Percentiles rank a stretch among this genome's conserved stretches.
These are phyloP conservation scores for Pseudoturritis turrita DNA, from an alignment of 345 rosid species.

Conservation along the genomic window DNA sequence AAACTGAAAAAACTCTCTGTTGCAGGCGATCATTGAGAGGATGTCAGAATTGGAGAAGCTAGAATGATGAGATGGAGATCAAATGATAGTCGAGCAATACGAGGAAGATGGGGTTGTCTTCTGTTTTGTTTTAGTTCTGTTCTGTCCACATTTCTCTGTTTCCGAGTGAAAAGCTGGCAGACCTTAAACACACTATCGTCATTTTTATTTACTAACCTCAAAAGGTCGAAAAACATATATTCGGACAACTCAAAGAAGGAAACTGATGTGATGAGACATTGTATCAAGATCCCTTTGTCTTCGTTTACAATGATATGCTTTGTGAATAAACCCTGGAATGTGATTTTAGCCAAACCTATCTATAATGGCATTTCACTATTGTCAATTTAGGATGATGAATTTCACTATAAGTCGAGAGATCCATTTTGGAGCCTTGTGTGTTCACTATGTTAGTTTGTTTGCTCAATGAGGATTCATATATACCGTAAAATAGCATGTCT, in stretches of 20 bases:
- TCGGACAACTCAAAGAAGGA: background rate
- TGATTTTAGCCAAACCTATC: too few species aligned
- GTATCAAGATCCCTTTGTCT: background rate
- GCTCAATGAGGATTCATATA: too few species aligned
- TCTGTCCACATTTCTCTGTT: background rate
- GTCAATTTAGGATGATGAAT: too few species aligned
- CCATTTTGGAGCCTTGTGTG: too few species aligned
- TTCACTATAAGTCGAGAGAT: too few species aligned
- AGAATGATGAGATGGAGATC: constrained; percentile 36
- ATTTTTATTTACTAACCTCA: background rate
- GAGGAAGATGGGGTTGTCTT: background rate
- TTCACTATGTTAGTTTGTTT: too few species aligned
- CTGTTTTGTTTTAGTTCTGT: background rate
- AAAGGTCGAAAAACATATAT: background rate
- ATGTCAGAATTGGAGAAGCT: constrained; percentile 90
- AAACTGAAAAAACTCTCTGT: background rate
- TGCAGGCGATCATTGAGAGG: constrained; percentile 87
- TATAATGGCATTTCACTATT: too few species aligned
- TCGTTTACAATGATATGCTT: background rate
- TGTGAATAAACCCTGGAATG: background rate
- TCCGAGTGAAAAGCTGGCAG: background rate
- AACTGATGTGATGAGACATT: background rate
- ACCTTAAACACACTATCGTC: background rate
- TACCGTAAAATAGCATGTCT: too few species aligned
- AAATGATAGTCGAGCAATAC: background rate